phyloP scores from a whole-genome alignment of 2,329 filamentous ascomycete genomes.

The Gaeumannomyces tritici region DNA sequence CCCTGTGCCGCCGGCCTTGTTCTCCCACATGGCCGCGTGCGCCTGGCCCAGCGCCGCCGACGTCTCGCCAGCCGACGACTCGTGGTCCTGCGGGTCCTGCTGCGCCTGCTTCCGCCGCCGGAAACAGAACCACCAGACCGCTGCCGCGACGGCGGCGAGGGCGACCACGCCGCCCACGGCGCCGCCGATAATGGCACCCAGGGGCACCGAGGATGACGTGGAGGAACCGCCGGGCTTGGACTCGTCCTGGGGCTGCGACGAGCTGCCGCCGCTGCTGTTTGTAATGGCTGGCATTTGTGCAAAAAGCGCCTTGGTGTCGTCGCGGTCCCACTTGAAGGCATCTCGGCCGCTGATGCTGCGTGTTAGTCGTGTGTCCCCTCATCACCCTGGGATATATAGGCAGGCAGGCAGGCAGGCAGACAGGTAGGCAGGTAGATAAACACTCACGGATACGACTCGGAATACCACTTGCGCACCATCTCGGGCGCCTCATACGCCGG shows the following conservation, averaged over 20 bases:
- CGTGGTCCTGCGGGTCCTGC: not conserved
- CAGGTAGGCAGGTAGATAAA: too few species aligned
- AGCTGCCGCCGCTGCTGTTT: not conserved
- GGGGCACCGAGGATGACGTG: not conserved
- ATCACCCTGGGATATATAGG: too few species aligned
- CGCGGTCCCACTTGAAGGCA: conserved; percentile 16
- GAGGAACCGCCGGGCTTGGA: not conserved
- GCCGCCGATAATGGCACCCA: not conserved
- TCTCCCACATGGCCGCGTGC: not conserved
- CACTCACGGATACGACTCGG: conserved; percentile 9
- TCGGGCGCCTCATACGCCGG: conserved; percentile 3
- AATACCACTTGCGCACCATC: conserved; percentile 23
- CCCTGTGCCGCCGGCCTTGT: too few species aligned
- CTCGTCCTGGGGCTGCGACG: not conserved
- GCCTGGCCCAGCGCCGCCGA: not conserved
- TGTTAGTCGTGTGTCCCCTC: not conserved
- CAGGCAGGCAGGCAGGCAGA: too few species aligned
- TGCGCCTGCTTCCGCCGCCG: not conserved
- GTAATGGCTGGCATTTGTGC: not conserved
- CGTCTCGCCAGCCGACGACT: not conserved
- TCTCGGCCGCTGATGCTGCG: not conserved
- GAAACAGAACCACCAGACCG: not conserved
- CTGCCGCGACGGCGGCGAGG: not conserved
- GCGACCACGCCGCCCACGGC: not conserved
- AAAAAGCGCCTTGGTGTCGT: conserved; percentile 16